phyloP scores from a whole-genome alignment of 1,284 basidiomycete genomes.

The Ustilago crameri region DNA sequence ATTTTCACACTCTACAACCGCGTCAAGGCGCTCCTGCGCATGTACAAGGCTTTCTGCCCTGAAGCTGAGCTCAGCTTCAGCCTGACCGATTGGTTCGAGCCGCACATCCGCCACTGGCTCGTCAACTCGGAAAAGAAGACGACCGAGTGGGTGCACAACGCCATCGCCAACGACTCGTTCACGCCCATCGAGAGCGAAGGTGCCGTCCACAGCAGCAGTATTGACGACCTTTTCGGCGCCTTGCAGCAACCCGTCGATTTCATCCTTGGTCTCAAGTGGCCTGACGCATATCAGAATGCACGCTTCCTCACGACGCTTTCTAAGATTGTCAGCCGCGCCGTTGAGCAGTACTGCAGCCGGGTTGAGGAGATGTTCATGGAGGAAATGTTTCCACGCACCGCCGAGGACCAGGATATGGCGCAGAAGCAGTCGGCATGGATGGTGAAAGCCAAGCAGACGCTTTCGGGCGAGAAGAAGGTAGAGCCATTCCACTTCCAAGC shows the following conservation, averaged over 20 bases:
- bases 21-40: constrained; percentile 77
- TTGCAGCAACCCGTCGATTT: constrained; percentile 89
- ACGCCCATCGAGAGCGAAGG: constrained; percentile 76
- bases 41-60: constrained; percentile 83
- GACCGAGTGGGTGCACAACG: constrained; percentile 81
- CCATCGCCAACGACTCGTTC: constrained; percentile 59
- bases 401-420: constrained; percentile 69
- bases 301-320: constrained; percentile 80
- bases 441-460: constrained; percentile 84
- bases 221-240: constrained; percentile 94
- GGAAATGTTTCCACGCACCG: constrained; percentile 86
- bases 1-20: constrained; percentile 85
- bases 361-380: constrained; percentile 89
- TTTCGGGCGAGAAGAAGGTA: constrained; percentile 87
- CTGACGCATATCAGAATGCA: constrained; percentile 87
- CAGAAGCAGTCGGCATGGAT: constrained; percentile 85
- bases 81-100: constrained; percentile 77
- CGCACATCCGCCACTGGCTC: constrained; percentile 90
- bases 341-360: constrained; percentile 89
- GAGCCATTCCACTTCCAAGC: constrained; percentile 94
- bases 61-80: constrained; percentile 67
- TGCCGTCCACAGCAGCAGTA: constrained; percentile 89
- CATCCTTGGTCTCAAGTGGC: constrained; percentile 89
- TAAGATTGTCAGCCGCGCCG: constrained; percentile 89
- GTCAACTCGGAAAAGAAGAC: constrained; percentile 90